Evolutionary conservation across 1,139 yeast species (phyloP), one percentile per base, ranked within the genome.

Genomic region (Hanseniaspora uvarum): DNA sequence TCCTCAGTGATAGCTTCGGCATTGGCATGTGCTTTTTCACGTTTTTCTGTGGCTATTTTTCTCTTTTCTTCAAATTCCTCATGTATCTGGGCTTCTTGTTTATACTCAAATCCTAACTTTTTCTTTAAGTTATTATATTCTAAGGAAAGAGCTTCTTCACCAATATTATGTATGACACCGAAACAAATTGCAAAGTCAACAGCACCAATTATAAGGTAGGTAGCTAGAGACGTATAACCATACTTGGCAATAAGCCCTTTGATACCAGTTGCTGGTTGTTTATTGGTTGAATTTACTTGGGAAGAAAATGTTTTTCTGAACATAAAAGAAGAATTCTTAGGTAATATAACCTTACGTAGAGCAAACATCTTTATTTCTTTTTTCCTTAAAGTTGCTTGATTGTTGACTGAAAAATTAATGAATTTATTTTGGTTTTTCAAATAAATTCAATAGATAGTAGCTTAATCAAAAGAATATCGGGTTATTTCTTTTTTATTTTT

Each of bases 191-290:
- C 97, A 59, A 86, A 73, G 65, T 92, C 98, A 43, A 92, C 67
- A 28, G 75, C 72, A 2, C 86, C 75, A 19, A 92, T 67, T 0
- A 77, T 83, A 38, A 87, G 63, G 64, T 92, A 92, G 0, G 92
- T 88, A 14, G 87, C 96, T 21, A 92, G 70, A 0, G 96, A 97
- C 7, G 94, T 79, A 71, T 83, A 86, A 0, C 99, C 99, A 66
- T 92, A 92, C 65, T 85, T 84, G 63, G 84, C 82, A 67, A 86
- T 77, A 59, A 92, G 72, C 6, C 79, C 83, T 66, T 80, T 50
- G 8, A 50, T 43, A 8, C 48, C 44, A 6, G 39, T 36, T 26
- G 34, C 19, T 19, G 47, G 21, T 16, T 41, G 24, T 26, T 41
- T 28, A 10, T 33, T 5, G 12, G 45, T 16, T n/a, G 33, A 12